A percentile compares a stretch with the other conserved stretches of the same genome.
These are phyloP conservation scores for Boletales sp. DNA, from an alignment of 768 basidiomycete species.

Conservation along the genomic window DNA sequence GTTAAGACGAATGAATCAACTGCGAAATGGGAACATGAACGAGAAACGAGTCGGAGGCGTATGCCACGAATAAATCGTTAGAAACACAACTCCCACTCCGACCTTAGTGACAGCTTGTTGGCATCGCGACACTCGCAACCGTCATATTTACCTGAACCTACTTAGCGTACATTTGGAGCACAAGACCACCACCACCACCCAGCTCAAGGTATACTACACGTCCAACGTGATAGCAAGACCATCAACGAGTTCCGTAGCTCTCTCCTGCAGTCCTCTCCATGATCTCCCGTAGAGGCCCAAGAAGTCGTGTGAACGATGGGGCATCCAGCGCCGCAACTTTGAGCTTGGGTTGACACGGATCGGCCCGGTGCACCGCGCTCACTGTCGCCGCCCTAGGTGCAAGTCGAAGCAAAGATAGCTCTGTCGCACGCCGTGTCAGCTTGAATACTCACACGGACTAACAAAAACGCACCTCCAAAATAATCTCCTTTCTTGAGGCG, in stretches of 20 bases:
- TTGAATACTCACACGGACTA: background rate
- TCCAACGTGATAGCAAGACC: too few relatives aligned
- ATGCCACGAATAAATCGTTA: too few relatives aligned
- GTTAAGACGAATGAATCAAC: background rate
- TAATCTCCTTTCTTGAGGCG: constrained; percentile 88
- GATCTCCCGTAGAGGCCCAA: constrained; percentile 89
- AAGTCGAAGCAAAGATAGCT: constrained; percentile 84
- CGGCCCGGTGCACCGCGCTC: constrained; percentile 57
- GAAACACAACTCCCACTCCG: constrained; percentile 15
- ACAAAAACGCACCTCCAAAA: constrained; percentile 79
- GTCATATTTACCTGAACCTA: too few relatives aligned
- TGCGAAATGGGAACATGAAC: constrained; percentile 7
- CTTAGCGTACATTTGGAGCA: background rate
- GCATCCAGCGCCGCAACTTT: constrained; percentile 94
- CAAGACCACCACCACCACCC: too few relatives aligned
- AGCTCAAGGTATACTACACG: too few relatives aligned
- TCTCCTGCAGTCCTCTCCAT: constrained; percentile 90
- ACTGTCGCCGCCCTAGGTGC: constrained; percentile 97
- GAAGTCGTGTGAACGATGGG: constrained; percentile 87
- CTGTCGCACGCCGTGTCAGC: constrained; percentile 39
- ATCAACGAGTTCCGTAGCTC: constrained; percentile 49
- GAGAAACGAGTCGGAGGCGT: background rate
- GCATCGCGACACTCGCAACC: constrained; percentile 26
- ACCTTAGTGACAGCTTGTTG: constrained; percentile 12
- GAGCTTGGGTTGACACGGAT: constrained; percentile 57